Base-by-base conservation (phyloP, 768 basidiomycete genomes). In the Grammothele lineata region DNA sequence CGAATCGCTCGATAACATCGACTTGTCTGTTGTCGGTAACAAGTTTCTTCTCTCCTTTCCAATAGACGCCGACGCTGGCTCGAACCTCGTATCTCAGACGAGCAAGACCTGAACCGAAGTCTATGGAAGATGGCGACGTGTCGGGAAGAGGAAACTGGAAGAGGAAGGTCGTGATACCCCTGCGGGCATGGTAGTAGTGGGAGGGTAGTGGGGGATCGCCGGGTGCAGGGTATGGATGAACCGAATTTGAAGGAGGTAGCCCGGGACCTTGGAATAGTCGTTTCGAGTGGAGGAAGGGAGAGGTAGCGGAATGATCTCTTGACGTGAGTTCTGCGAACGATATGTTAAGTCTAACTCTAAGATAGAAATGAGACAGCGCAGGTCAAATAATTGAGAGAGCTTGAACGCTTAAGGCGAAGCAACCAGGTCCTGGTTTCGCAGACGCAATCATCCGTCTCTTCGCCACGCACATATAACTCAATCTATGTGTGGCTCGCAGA, bases 241-340 rank as follows among this genome's bases (percentile, higher is more conserved):
- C 87, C 2, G 90, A 85, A 60, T 92, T 92, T 10, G 89, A 91
- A 7, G 87, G 87, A 0, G 89, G 90, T 6, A 91, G 69, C 15
- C 81, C 82, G 3, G 85, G 85, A 2, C 88, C 89, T 65, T 92
- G 89, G 59, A 90, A 92, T 5, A 87, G 61, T 25, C 85, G 75
- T 23, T 78, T 74, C 46, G 72, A 77, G 53, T 86, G 84, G 24
- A 90, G 62, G 57, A 91, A 92, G 0, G 81, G 84, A 22, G 83
- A 85, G 0, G 83, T 86, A 3, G 89, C 90, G 19, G 87, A 83
- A 63, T 88, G 85, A 62, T 88, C 85, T 54, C 85, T 71, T 24
- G 87, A 87, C 5, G 78, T 79, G 10, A 92, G 65, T 61, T 90
- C 89, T 92, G 50, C 2, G 37, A 37, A 14, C n/a, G 30, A 5